These are phyloP conservation scores for Colletotrichum somersetense DNA, from an alignment of 2,329 filamentous ascomycete genomes.

Conservation along the genomic window DNA sequence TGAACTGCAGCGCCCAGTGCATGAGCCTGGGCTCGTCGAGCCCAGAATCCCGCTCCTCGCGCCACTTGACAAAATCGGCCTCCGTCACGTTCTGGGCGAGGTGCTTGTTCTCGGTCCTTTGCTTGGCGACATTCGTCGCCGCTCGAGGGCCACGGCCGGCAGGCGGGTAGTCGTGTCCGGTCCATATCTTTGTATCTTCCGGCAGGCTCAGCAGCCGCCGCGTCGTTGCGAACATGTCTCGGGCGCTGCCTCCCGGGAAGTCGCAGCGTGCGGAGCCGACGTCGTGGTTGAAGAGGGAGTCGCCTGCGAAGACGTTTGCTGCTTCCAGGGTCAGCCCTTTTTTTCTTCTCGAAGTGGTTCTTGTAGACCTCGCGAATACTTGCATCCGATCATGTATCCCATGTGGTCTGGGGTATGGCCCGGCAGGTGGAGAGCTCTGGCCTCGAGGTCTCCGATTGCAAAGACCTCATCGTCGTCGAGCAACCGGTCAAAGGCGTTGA, in stretches of 20 bases:
- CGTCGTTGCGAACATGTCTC: conserved; percentile 58
- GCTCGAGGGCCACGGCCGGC: conserved; percentile 50
- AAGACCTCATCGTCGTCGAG: conserved; percentile 60
- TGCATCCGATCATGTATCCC: conserved; percentile 59
- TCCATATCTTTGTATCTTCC: conserved; percentile 62
- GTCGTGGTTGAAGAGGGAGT: conserved; percentile 62
- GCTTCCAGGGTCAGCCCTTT: neutral
- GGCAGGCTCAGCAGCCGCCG: conserved; percentile 58
- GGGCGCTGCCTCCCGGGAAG: conserved; percentile 63
- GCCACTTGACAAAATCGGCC: conserved; percentile 59
- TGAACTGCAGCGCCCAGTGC: conserved; percentile 65
- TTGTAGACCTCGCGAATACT: neutral
- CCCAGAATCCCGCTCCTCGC: conserved; percentile 57
- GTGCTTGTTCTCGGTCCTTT: conserved; percentile 62
- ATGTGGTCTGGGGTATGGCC: conserved; percentile 64
- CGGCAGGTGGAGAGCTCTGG: conserved; percentile 58
- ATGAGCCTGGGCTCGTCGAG: conserved; percentile 61
- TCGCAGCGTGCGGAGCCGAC: conserved; percentile 64
- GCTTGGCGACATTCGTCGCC: conserved; percentile 60
- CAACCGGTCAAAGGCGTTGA: conserved; percentile 56
- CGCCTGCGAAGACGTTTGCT: conserved; percentile 57
- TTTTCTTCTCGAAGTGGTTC: neutral
- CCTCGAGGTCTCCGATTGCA: conserved; percentile 54
- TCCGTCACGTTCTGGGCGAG: conserved; percentile 56
- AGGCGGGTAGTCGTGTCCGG: conserved; percentile 67